Conservation (phyloP, 108 stramenopile species). For the Pinguiococcus pyrenoidosus region DNA sequence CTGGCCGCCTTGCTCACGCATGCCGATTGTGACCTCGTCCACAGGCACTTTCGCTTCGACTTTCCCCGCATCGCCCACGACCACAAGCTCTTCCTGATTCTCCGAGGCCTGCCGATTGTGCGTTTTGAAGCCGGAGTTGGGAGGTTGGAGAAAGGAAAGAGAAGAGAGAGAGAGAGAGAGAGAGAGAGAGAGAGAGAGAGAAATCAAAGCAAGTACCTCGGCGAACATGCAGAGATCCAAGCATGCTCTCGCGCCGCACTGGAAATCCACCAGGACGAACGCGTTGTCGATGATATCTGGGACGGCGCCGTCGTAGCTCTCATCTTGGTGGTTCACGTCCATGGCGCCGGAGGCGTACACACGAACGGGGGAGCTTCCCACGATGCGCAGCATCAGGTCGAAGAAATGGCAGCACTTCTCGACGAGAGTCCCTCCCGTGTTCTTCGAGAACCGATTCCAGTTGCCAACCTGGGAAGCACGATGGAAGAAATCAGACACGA, state of each 20-base stretch:
- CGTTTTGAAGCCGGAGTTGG: no score
- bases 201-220: background rate
- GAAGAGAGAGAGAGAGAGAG: no score
- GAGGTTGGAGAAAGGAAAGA: no score
- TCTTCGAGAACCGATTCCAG: background rate
- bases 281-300: background rate
- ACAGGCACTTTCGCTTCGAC: no score
- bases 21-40: no score
- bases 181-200: background rate
- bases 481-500: no score
- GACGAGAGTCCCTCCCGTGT: background rate
- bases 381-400: background rate
- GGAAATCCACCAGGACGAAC: background rate
- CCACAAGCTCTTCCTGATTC: no score
- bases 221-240: conserved; percentile 1
- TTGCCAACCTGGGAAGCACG: no score
- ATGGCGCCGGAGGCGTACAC: background rate
- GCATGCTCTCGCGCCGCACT: background rate
- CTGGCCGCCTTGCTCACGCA: background rate
- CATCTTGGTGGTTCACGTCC: background rate
- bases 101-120: no score
- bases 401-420: background rate
- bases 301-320: background rate
- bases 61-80: no score
- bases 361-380: background rate